phyloP scores from a whole-genome alignment of 2,329 filamentous ascomycete genomes.

The Helicocarpus griseus region DNA sequence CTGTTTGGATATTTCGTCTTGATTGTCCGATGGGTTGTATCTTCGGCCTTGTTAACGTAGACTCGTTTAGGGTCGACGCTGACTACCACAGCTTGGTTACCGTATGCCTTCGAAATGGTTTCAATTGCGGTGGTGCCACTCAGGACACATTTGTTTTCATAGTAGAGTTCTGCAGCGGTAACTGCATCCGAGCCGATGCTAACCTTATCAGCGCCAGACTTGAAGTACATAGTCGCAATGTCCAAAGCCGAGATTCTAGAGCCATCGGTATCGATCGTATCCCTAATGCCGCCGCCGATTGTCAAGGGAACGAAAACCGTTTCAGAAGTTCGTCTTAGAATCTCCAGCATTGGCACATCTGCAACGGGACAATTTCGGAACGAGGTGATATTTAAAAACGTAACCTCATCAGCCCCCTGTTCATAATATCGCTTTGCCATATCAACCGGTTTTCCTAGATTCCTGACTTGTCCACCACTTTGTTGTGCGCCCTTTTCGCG shows the following conservation, averaged over 20 bases:
- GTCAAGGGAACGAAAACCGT: conserved; percentile 95
- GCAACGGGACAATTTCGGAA: conserved; percentile 91
- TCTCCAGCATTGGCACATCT: conserved; percentile 92
- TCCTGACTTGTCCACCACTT: conserved; percentile 59
- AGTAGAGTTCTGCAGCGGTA: conserved; percentile 83
- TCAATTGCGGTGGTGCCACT: conserved; percentile 86
- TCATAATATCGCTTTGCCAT: conserved; percentile 92
- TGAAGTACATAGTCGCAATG: conserved; percentile 95
- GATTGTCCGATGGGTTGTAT: conserved; percentile 67
- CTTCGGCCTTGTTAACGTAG: conserved; percentile 61
- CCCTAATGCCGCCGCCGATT: conserved; percentile 88
- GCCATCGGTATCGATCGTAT: conserved; percentile 82
- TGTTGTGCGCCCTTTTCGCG: conserved; percentile 66
- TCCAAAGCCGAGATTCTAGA: conserved; percentile 80
- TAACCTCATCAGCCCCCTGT: conserved; percentile 92
- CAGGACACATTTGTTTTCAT: conserved; percentile 57
- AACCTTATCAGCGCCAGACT: conserved; percentile 93
- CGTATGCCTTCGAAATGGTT: conserved; percentile 86
- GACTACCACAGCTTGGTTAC: conserved; percentile 92
- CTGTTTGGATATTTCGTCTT: conserved; percentile 61
- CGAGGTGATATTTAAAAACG: conserved; percentile 95
- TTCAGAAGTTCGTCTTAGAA: conserved; percentile 73
- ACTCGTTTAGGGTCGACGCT: conserved; percentile 89
- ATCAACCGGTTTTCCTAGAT: conserved; percentile 92
- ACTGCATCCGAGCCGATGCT: conserved; percentile 95